A percentile compares a stretch with the other conserved stretches of the same genome.
These are phyloP conservation scores for Cicer judaicum DNA, from an alignment of 306 rosid genomes.

Conservation along the genomic window DNA sequence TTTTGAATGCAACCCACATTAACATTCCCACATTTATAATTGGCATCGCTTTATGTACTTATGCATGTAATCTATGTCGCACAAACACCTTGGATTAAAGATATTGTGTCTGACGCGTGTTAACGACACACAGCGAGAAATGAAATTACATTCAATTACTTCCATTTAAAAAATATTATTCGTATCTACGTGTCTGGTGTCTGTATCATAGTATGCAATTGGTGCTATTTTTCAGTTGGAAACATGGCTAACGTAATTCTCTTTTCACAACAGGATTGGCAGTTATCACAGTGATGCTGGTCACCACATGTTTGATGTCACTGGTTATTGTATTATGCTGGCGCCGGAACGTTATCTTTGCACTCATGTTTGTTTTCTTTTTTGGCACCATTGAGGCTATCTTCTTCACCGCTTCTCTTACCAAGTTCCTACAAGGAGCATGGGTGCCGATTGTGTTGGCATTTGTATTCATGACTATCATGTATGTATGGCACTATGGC, in stretches of 20 bases:
- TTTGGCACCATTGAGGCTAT: conserved; percentile 87
- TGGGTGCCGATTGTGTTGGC: conserved; percentile 86
- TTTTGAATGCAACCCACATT: not conserved
- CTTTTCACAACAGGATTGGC: conserved; percentile 78
- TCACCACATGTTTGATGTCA: conserved; percentile 96
- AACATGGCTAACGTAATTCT: conserved; percentile 16
- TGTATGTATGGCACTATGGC: conserved; percentile 94
- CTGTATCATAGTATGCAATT: not conserved
- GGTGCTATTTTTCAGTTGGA: not conserved
- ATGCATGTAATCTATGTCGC: not conserved
- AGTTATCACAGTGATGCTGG: conserved; percentile 95
- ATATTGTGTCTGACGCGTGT: not conserved
- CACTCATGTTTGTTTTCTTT: conserved; percentile 66
- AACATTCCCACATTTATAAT: not conserved
- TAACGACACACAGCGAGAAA: not conserved
- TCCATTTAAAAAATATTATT: not conserved
- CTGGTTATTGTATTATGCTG: conserved; percentile 87
- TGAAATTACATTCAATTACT: not conserved
- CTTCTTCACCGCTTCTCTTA: conserved; percentile 90
- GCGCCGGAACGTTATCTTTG: conserved; percentile 68
- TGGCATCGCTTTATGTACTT: not conserved
- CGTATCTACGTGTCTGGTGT: not conserved
- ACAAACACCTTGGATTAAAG: not conserved
- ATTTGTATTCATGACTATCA: conserved; percentile 54
- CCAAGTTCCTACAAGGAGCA: conserved; percentile 90